Evolutionary conservation across 208 protist genomes (phyloP), one percentile per base, ranked within the genome.

Genomic region (Crithidia thermophila): DNA sequence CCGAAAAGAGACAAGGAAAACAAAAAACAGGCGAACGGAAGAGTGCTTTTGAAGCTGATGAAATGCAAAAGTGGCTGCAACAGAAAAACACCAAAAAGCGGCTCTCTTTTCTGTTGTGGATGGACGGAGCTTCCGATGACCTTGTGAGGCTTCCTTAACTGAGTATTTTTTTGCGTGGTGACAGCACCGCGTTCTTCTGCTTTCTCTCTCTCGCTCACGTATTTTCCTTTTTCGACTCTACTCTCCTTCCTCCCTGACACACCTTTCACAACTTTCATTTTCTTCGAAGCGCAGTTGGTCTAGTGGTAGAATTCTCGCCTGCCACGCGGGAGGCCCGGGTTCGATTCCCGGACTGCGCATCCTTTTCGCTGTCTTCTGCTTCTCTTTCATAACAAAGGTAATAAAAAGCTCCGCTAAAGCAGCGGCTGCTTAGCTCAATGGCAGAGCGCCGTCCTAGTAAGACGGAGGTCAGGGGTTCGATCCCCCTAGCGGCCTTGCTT

Each of bases 291-390:
- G 88, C 85, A 94, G 88, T 94, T 94, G 89, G 89, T 94, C 89
- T 94, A 94, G 89, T 94, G 89, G 89, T 94, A 94, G 89, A 94
- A 94, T 94, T 91, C 85, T 92, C 68, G 68, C 68, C 68, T 95
- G 87, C 87, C 87, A 95, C 87, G 90, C 87, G 86, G 90, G 87
- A 91, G 87, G 90, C 87, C 90, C 87, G 90, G 87, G 87, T 95
- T 95, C 87, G 87, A 95, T 95, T 95, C 90, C 90, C 90, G 90
- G 87, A 94, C 89, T 94, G 84, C 89, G 89, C 85, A 92, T 33
- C 23, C 67, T 61, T 91, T 90, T 90, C n/a, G n/a, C n/a, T n/a
- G n/a, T n/a, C n/a, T n/a, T n/a, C n/a, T n/a, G n/a, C n/a, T n/a
- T 76, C 42, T 62, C 7, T 45, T 39, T 43, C 0, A 36, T 49